Evolutionary conservation across 768 basidiomycete genomes (phyloP).

Genomic region (Leccinum olivaceopallidum): DNA sequence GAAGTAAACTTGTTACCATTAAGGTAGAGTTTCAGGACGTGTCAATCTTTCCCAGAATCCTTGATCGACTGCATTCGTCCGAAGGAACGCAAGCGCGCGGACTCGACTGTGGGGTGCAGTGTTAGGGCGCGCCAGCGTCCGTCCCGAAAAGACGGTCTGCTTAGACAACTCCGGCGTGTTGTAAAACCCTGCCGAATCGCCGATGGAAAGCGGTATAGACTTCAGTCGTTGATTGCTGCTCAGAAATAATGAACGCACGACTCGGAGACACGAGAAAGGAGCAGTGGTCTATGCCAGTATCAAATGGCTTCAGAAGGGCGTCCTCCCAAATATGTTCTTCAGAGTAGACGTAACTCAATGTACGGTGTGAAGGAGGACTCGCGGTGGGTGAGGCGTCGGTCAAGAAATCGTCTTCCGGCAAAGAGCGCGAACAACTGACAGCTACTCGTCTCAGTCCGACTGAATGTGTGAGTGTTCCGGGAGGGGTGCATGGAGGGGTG

Average conservation of each 20-base stretch:
- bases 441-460: slow-evolving; percentile 16
- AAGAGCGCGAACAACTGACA: slow-evolving; percentile 15
- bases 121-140: slow-evolving; percentile 34
- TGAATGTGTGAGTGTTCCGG: slow-evolving; percentile 18
- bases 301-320: slow-evolving; percentile 43
- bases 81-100: slow-evolving; percentile 23
- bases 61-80: slow-evolving; percentile 29
- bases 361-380: slow-evolving; percentile 13
- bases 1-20: slow-evolving; percentile 51
- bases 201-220: slow-evolving; percentile 48
- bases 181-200: slow-evolving; percentile 48
- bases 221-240: slow-evolving; percentile 43
- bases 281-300: slow-evolving; percentile 35
- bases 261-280: slow-evolving; percentile 7
- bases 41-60: slow-evolving; percentile 41
- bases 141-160: slow-evolving; percentile 22
- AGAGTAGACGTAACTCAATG: slow-evolving; percentile 24
- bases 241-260: slow-evolving; percentile 13
- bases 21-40: slow-evolving; percentile 58
- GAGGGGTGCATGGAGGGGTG: slow-evolving; percentile 24
- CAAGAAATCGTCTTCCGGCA: slow-evolving; percentile 29
- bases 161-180: slow-evolving; percentile 41
- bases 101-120: slow-evolving; percentile 35
- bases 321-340: slow-evolving; percentile 49
- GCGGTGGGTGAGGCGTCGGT: slow-evolving; percentile 9